Percentiles rank a stretch among this genome's conserved stretches.
phyloP scores from a whole-genome alignment of 2,329 filamentous ascomycete species.

The Sarocladiaceae sp. region DNA sequence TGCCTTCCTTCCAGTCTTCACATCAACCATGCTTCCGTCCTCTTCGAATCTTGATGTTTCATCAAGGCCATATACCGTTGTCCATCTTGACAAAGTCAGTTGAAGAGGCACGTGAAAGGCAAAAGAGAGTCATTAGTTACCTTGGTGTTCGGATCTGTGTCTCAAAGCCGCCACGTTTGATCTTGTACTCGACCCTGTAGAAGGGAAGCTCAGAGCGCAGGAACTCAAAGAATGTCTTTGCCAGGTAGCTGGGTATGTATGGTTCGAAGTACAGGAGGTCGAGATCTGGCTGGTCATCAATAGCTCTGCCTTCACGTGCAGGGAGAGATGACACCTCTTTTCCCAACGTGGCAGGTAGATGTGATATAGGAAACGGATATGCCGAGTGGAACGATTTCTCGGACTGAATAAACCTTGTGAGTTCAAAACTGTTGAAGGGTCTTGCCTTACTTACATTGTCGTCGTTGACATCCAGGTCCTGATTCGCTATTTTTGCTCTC shows the following conservation, averaged over 20 bases:
- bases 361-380: slow-evolving; percentile 48
- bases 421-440: neutral
- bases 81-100: slow-evolving; percentile 30
- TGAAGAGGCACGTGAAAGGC: rapidly evolving
- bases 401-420: slow-evolving; percentile 7
- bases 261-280: slow-evolving; percentile 74
- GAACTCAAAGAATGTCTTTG: slow-evolving; percentile 63
- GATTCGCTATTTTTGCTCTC: slow-evolving; percentile 18
- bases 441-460: neutral
- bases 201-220: slow-evolving; percentile 69
- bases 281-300: slow-evolving; percentile 65
- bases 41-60: slow-evolving; percentile 59
- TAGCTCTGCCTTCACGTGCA: slow-evolving; percentile 45
- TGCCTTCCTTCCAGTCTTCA: slow-evolving; percentile 33
- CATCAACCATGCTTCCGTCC: slow-evolving; percentile 37
- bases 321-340: slow-evolving; percentile 41
- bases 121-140: slow-evolving; percentile 19
- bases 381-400: slow-evolving; percentile 34
- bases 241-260: slow-evolving; percentile 56
- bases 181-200: slow-evolving; percentile 70
- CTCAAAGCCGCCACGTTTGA: slow-evolving; percentile 59
- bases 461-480: neutral
- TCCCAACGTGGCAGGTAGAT: slow-evolving; percentile 34
- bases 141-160: slow-evolving; percentile 56
- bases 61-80: slow-evolving; percentile 54